A percentile compares a stretch with the other conserved stretches of the same genome.
phyloP scores from a whole-genome alignment of 768 basidiomycete genomes.

The Collybia mongolica region DNA sequence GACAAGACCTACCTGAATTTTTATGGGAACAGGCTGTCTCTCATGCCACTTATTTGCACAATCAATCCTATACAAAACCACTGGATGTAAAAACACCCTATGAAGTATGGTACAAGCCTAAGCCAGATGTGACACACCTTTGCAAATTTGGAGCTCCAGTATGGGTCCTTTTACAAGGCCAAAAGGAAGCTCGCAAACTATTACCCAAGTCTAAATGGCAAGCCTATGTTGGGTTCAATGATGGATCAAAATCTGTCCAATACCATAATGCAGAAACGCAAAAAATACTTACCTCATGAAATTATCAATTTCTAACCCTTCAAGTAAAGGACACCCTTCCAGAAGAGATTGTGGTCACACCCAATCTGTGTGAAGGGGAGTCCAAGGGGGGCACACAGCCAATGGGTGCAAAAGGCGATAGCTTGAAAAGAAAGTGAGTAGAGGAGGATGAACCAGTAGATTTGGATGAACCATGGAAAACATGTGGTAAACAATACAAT shows the following conservation, averaged over 20 bases:
- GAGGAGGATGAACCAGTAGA: background rate
- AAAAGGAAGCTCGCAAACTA: background rate
- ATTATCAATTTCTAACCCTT: background rate
- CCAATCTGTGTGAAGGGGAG: constrained; percentile 3
- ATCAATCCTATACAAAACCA: background rate
- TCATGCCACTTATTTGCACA: background rate
- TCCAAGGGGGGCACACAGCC: constrained; percentile 1
- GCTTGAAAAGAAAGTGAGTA: background rate
- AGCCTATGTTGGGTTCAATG: constrained; percentile 1
- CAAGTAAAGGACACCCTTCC: background rate
- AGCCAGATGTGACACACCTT: constrained; percentile 7
- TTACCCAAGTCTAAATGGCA: background rate
- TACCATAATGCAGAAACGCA: constrained; percentile 1
- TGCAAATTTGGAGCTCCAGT: constrained; percentile 23
- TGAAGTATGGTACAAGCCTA: constrained; percentile 14
- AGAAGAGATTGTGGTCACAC: background rate
- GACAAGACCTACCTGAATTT: background rate
- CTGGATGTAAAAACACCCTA: constrained; percentile 16
- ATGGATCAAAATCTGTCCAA: background rate
- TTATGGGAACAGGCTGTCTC: background rate
- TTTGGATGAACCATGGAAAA: background rate
- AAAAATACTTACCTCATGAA: background rate
- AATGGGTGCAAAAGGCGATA: background rate
- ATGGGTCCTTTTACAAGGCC: constrained; percentile 14
- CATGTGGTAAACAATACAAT: background rate